Evolutionary conservation across 2,329 filamentous ascomycete species (phyloP).

Genomic region (Trichoderma citrinoviride): DNA sequence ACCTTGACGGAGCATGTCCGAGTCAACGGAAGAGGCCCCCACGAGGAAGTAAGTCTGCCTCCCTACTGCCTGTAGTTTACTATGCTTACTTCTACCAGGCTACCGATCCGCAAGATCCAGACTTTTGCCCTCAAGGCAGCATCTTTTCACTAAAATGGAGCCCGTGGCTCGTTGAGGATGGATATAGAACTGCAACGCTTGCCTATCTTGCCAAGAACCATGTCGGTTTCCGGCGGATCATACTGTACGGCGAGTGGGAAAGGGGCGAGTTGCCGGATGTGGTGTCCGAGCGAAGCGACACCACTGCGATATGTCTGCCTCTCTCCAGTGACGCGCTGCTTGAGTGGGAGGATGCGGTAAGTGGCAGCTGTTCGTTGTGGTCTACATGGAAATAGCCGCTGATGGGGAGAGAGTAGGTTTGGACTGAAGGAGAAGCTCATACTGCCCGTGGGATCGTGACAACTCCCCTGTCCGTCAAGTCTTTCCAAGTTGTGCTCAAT

Average conservation of each 20-base stretch:
- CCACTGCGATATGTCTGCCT: conserved; percentile 48
- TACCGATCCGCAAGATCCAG: conserved; percentile 42
- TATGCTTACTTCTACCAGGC: conserved; percentile 25
- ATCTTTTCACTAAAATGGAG: conserved; percentile 55
- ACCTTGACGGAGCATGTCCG: conserved; percentile 49
- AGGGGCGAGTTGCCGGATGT: conserved; percentile 39
- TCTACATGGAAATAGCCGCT: conserved; percentile 5
- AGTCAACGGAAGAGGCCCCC: conserved; percentile 48
- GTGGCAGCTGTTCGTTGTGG: conserved; percentile 20
- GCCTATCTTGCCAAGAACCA: conserved; percentile 52
- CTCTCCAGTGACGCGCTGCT: conserved; percentile 54
- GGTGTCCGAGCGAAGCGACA: conserved; percentile 42
- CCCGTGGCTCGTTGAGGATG: conserved; percentile 46
- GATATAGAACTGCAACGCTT: conserved; percentile 43
- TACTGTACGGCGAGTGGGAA: conserved; percentile 39
- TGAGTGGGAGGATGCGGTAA: conserved; percentile 53
- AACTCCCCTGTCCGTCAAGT: conserved; percentile 48
- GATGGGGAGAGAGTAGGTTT: conserved; percentile 40
- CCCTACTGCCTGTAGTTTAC: not conserved
- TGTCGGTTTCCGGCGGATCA: conserved; percentile 54
- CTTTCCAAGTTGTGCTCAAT: conserved; percentile 50
- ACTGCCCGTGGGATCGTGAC: conserved; percentile 53
- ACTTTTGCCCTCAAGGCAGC: conserved; percentile 48
- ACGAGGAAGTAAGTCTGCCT: conserved; percentile 31
- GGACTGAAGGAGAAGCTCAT: conserved; percentile 38